These are phyloP conservation scores for Spathaspora jeffriesii DNA, from an alignment of 1,139 yeast genomes.

Conservation along the genomic window DNA sequence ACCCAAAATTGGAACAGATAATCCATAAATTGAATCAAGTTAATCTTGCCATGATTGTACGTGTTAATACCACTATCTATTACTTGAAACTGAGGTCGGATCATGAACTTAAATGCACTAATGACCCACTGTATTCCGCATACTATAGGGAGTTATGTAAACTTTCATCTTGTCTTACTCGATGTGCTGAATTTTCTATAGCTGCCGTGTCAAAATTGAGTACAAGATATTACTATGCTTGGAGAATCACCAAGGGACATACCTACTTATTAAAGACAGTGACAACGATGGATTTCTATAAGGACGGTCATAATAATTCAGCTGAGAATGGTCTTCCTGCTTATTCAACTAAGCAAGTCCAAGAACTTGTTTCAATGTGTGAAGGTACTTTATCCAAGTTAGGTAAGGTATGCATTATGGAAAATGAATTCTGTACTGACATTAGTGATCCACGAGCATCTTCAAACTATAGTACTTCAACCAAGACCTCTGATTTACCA, in stretches of 20 bases:
- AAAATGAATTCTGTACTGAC: constrained; percentile 14
- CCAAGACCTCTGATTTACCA: constrained; percentile 5
- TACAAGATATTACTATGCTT: constrained; percentile 49
- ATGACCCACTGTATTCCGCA: constrained; percentile 18
- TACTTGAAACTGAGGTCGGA: constrained; percentile 15
- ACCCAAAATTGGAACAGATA: constrained; percentile 41
- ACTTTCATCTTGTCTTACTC: constrained; percentile 30
- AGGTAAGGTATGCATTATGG: constrained; percentile 15
- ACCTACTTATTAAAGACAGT: constrained; percentile 28
- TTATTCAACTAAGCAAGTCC: constrained; percentile 24
- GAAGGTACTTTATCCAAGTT: constrained; percentile 23
- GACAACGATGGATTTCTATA: constrained; percentile 30
- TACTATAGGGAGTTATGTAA: constrained; percentile 25
- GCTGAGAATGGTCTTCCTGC: constrained; percentile 12
- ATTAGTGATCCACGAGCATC: constrained; percentile 7
- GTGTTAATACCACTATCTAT: constrained; percentile 25
- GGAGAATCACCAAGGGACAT: constrained; percentile 51
- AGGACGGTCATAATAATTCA: constrained; percentile 10
- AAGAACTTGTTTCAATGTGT: constrained; percentile 28
- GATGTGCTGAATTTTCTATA: constrained; percentile 37
- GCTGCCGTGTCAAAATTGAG: constrained; percentile 39
- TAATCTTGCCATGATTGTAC: constrained; percentile 29
- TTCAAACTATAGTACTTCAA: constrained; percentile 5
- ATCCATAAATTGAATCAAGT: constrained; percentile 40
- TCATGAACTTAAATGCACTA: constrained; percentile 18